These are phyloP conservation scores for Aspergillus transmontanensis DNA, from an alignment of 2,329 filamentous ascomycete species.

Conservation along the genomic window DNA sequence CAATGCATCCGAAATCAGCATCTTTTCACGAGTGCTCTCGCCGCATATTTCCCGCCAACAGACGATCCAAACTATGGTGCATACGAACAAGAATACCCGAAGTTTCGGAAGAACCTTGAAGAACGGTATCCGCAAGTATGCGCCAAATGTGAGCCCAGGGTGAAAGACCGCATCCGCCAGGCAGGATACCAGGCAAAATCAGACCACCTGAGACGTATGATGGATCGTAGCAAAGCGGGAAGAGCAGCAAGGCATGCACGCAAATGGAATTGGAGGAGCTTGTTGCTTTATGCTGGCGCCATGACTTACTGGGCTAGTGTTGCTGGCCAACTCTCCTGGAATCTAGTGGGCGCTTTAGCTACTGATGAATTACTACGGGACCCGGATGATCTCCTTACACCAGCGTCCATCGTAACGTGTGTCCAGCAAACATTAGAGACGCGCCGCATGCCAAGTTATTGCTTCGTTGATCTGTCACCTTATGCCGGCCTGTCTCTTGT, in stretches of 20 bases:
- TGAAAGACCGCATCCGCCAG: constrained; percentile 68
- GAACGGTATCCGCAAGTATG: constrained; percentile 88
- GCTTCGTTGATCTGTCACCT: constrained; percentile 33
- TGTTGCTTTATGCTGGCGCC: constrained; percentile 47
- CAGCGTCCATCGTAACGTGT: constrained; percentile 27
- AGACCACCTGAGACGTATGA: constrained; percentile 74
- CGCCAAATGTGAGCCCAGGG: constrained; percentile 73
- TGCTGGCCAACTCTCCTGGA: constrained; percentile 47
- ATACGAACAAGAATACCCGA: constrained; percentile 69
- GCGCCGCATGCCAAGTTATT: constrained; percentile 28
- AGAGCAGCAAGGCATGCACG: constrained; percentile 35
- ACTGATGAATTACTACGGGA: constrained; percentile 17
- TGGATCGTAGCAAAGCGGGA: constrained; percentile 61
- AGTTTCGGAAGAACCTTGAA: constrained; percentile 74
- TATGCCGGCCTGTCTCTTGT: constrained; percentile 43
- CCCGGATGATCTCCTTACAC: constrained; percentile 13
- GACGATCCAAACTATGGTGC: constrained; percentile 69
- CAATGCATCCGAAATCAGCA: constrained; percentile 89
- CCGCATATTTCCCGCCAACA: constrained; percentile 73
- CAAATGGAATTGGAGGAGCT: constrained; percentile 46
- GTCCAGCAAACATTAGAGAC: constrained; percentile 20
- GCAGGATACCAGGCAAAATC: constrained; percentile 81
- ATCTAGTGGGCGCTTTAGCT: constrained; percentile 38
- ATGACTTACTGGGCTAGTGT: constrained; percentile 47
- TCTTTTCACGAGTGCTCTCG: constrained; percentile 72